Evolutionary conservation across 2,329 filamentous ascomycete species (phyloP), one percentile per base, ranked within the genome.

Genomic region (Tolypocladium capitatum): DNA sequence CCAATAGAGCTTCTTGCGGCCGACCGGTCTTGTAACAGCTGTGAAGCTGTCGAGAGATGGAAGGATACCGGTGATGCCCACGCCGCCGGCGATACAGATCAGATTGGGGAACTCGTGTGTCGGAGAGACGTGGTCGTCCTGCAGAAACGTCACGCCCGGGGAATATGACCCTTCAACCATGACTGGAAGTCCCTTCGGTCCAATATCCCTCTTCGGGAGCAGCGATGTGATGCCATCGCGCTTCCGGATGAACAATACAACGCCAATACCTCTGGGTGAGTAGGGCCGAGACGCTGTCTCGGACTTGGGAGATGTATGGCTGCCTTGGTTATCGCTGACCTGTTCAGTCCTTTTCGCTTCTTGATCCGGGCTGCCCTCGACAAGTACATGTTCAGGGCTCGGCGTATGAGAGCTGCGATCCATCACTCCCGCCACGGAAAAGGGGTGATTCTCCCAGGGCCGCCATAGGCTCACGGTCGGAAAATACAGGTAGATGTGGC

Each of bases 371-470:
- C 3, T 32, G 31, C 31, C 31, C 13, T 32, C 13, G 31, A 16
- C 31, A 7, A 14, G 13, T 3, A 2, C 31, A 7, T 32, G 31
- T 7, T 14, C 14, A 32, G 13, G 31, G 31, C 13, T 16, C 13
- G 31, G 13, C 31, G 16, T 32, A 32, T 32, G 5, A 16, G 31
- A 32, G 33, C 8, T 18, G n/a, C 33, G 5, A 9, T 4, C 6
- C 7, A 16, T 10, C 9, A 50, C 36, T 7, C 41, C 24, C 2
- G 48, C 52, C 1, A 56, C 48, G 10, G 60, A 62, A 43, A 63
- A 63, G 0, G 60, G 61, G 13, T 63, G 60, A 30, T 53, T 62
- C 48, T 63, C 61, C 60, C 59, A 62, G 10, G 58, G 11, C 0
- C 56, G 50, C 57, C 56, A 60, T 5, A n/a, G 24, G 30, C 48